Percentiles rank a stretch among this genome's conserved stretches.
Conservation (phyloP, 139 green algal genomes). For the Coccomyxa sp. region DNA sequence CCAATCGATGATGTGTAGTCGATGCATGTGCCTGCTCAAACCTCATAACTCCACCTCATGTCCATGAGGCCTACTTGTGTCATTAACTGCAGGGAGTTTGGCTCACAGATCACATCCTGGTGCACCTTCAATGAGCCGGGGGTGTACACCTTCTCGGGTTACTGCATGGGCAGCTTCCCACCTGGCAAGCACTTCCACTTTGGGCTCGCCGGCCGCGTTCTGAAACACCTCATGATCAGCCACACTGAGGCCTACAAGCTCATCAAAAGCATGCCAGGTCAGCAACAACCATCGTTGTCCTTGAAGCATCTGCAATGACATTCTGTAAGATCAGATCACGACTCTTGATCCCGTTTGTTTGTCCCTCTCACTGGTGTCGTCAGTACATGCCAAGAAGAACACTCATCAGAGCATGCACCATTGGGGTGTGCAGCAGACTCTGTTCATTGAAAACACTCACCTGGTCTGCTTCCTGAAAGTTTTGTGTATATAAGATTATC, state of each 20-base stretch:
- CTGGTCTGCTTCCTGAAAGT: no score
- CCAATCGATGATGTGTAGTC: no score
- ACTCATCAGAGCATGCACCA: background rate
- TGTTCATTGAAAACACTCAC: no score
- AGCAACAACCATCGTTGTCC: background rate
- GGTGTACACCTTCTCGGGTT: constrained; percentile 59
- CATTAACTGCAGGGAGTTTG: constrained; percentile 50
- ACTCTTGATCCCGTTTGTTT: no score
- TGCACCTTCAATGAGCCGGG: constrained; percentile 86
- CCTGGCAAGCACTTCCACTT: constrained; percentile 53
- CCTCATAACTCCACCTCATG: no score
- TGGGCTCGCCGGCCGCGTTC: constrained; percentile 11
- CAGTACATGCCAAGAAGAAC: background rate
- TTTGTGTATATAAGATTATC: no score
- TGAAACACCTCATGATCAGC: constrained; percentile 40
- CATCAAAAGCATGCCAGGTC: constrained; percentile 58
- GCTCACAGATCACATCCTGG: constrained; percentile 58
- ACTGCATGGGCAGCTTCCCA: constrained; percentile 60
- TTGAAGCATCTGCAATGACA: no score
- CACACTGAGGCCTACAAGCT: constrained; percentile 56
- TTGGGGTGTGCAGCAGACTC: no score
- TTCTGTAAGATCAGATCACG: no score
- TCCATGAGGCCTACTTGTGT: no score
- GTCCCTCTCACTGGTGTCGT: background rate
- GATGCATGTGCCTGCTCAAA: no score